Evolutionary conservation across 73 alveolate genomes (phyloP).

Genomic region (Blepharisma japonicum): DNA sequence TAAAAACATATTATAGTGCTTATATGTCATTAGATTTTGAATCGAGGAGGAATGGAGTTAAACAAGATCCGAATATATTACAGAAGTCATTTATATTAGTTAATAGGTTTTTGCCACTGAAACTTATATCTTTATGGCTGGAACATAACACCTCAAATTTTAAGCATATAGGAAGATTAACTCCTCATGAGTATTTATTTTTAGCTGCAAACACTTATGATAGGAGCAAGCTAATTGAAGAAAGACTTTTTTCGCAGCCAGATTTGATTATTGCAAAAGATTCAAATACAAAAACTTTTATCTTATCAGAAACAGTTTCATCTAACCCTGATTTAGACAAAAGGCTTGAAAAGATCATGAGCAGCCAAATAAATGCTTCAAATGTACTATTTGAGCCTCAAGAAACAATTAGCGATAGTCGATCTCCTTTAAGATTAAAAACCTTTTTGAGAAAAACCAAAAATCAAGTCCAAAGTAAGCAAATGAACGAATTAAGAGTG

Average conservation of each 20-base stretch:
- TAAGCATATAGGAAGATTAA: not conserved
- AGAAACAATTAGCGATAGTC: not conserved
- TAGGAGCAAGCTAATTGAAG: not conserved
- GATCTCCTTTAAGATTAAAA: not conserved
- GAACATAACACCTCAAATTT: not conserved
- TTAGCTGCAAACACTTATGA: not conserved
- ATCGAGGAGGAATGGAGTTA: not conserved
- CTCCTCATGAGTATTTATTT: constrained; percentile 19
- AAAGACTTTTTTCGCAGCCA: not conserved
- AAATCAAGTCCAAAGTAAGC: not conserved
- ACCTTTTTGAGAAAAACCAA: not conserved
- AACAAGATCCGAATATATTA: not conserved
- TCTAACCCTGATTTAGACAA: not conserved
- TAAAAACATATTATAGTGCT: not conserved
- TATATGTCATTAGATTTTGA: constrained; percentile 7
- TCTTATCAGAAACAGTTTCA: not conserved
- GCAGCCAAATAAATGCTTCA: not conserved
- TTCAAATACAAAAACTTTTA: not conserved
- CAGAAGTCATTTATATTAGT: not conserved
- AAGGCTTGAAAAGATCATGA: not conserved
- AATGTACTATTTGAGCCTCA: constrained; percentile 2
- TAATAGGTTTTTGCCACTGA: constrained; percentile 18
- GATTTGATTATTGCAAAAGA: not conserved
- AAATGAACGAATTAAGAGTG: not conserved
- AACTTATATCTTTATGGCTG: not conserved